A percentile compares a stretch with the other conserved stretches of the same genome.
Conservation (phyloP, 2,329 filamentous ascomycete genomes). For the Epichloe uncinata region DNA sequence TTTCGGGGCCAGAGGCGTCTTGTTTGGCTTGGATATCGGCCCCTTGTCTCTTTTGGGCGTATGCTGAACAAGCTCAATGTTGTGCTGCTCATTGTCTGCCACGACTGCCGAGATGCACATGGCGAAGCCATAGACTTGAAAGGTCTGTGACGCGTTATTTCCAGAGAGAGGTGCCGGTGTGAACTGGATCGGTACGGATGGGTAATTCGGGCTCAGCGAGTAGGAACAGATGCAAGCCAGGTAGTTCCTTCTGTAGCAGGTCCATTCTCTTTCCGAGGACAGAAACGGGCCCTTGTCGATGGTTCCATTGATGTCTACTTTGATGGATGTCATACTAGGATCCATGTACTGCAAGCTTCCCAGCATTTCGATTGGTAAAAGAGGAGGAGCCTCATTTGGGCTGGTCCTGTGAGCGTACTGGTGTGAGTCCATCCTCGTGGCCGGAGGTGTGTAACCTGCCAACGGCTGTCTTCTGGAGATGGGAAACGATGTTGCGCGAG, state of each 20-base stretch:
- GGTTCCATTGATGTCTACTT: slow-evolving; percentile 61
- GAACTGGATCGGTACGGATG: slow-evolving; percentile 36
- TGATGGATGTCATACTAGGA: slow-evolving; percentile 35
- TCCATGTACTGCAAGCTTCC: slow-evolving; percentile 51
- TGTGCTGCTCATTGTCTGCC: slow-evolving; percentile 60
- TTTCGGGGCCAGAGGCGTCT: slow-evolving; percentile 55
- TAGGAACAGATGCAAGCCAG: slow-evolving; percentile 77
- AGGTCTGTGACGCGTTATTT: slow-evolving; percentile 29
- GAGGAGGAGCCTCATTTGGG: slow-evolving; percentile 35
- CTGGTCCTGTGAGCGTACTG: slow-evolving; percentile 22
- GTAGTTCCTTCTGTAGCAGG: slow-evolving; percentile 85
- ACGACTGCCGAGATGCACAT: slow-evolving; percentile 79
- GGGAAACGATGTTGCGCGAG: slow-evolving; percentile 39
- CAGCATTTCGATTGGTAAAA: slow-evolving; percentile 35
- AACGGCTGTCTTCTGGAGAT: slow-evolving; percentile 34
- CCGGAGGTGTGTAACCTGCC: slow-evolving; percentile 28
- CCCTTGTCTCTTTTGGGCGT: slow-evolving; percentile 87
- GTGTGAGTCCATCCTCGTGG: slow-evolving; percentile 35
- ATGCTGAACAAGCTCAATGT: slow-evolving; percentile 76
- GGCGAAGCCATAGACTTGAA: slow-evolving; percentile 59
- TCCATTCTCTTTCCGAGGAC: slow-evolving; percentile 64
- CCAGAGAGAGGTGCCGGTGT: slow-evolving; percentile 19
- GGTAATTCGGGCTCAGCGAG: slow-evolving; percentile 45
- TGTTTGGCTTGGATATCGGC: slow-evolving; percentile 61
- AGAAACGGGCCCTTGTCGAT: slow-evolving; percentile 87